Evolutionary conservation across 805 yeast species (phyloP).

Genomic region (Wickerhamomyces alni): DNA sequence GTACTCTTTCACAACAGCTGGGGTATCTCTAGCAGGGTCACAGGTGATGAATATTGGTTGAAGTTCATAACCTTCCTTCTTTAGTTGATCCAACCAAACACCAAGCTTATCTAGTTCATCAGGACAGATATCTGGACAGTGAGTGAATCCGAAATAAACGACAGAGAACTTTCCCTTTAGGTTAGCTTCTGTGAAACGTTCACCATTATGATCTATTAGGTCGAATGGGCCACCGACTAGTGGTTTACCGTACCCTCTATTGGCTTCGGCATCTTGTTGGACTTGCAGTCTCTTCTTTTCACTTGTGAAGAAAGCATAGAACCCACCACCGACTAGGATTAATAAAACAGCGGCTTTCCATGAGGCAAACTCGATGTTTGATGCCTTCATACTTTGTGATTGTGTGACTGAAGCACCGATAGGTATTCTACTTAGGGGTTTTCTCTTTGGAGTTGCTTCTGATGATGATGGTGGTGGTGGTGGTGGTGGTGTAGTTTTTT

Average conservation of each 20-base stretch:
- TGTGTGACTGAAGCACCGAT: conserved; percentile 50
- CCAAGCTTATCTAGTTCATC: conserved; percentile 94
- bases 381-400: conserved; percentile 28
- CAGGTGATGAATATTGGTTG: conserved; percentile 93
- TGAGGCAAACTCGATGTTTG: conserved; percentile 64
- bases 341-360: conserved; percentile 80
- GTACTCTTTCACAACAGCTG: conserved; percentile 78
- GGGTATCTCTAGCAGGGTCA: conserved; percentile 93
- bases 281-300: conserved; percentile 74
- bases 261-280: conserved; percentile 76
- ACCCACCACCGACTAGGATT: conserved; percentile 61
- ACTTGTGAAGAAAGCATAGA: conserved; percentile 62
- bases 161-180: conserved; percentile 75
- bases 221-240: conserved; percentile 87
- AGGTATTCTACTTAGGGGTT: conserved; percentile 78
- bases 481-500: conserved; percentile 2
- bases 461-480: conserved; percentile 4
- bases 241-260: conserved; percentile 88
- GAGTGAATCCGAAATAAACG: conserved; percentile 93
- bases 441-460: conserved; percentile 23
- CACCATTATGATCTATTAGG: conserved; percentile 64
- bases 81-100: conserved; percentile 52
- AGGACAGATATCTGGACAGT: conserved; percentile 98
- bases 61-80: conserved; percentile 49
- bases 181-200: conserved; percentile 70